phyloP scores from a whole-genome alignment of 2,329 filamentous ascomycete species.

The Nannizziopsis barbatae region DNA sequence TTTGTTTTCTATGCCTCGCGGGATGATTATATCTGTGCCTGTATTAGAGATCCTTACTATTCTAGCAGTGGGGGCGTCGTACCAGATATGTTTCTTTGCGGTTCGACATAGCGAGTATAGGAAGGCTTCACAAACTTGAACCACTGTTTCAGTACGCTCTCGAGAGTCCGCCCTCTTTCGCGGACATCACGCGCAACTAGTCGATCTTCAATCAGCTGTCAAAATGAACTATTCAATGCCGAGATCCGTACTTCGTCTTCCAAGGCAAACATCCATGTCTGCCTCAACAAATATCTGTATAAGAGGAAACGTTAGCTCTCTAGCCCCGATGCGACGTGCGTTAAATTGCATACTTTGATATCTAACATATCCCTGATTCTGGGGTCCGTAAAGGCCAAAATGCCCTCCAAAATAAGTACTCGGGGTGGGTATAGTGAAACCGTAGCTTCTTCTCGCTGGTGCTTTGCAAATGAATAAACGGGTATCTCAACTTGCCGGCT shows the following conservation, averaged over 20 bases:
- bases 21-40: slow-evolving; percentile 71
- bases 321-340: neutral
- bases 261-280: slow-evolving; percentile 85
- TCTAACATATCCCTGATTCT: slow-evolving; percentile 78
- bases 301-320: slow-evolving; percentile 13
- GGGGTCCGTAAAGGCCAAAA: slow-evolving; percentile 83
- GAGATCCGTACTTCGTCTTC: slow-evolving; percentile 62
- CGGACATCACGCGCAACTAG: slow-evolving; percentile 75
- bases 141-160: slow-evolving; percentile 98
- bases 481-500: slow-evolving; percentile 63
- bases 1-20: slow-evolving; percentile 83
- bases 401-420: slow-evolving; percentile 89
- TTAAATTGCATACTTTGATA: slow-evolving; percentile 55
- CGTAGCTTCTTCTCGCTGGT: slow-evolving; percentile 66
- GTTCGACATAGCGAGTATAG: slow-evolving; percentile 85
- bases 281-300: slow-evolving; percentile 87
- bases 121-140: slow-evolving; percentile 94
- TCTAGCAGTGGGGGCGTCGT: slow-evolving; percentile 20
- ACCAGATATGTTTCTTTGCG: slow-evolving; percentile 77
- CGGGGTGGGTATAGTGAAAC: slow-evolving; percentile 92
- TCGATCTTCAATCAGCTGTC: neutral
- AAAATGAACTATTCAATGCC: neutral
- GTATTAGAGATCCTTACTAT: slow-evolving; percentile 3
- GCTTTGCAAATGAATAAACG: slow-evolving; percentile 88
- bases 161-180: slow-evolving; percentile 79